These are phyloP conservation scores for Cytospora schulzeri DNA, from an alignment of 2,329 filamentous ascomycete genomes.

Conservation along the genomic window DNA sequence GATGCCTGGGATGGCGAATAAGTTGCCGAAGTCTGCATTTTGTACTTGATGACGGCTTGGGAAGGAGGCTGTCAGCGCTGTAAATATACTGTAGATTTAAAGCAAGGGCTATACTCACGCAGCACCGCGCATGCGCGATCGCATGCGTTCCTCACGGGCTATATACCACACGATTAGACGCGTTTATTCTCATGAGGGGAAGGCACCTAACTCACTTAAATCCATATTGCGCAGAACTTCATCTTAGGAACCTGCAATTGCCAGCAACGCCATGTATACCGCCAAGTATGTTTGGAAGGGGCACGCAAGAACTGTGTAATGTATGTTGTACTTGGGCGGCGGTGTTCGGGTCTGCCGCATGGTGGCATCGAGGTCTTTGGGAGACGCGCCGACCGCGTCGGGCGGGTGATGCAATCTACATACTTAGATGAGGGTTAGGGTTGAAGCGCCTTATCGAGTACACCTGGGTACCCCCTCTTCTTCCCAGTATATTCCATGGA, in stretches of 20 bases:
- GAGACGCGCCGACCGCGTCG: conserved; percentile 20
- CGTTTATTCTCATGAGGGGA: conserved; percentile 1
- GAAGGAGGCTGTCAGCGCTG: conserved; percentile 9
- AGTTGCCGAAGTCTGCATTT: conserved; percentile 62
- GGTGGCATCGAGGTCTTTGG: not conserved
- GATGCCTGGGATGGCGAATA: conserved; percentile 39
- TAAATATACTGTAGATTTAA: not conserved
- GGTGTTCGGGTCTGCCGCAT: not conserved
- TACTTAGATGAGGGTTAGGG: not conserved
- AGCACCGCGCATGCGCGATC: conserved; percentile 66
- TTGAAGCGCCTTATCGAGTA: not conserved
- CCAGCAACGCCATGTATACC: not conserved
- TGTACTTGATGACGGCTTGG: conserved; percentile 57
- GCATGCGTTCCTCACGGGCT: conserved; percentile 64
- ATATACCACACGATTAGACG: conserved; percentile 18
- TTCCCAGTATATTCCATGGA: too few species aligned
- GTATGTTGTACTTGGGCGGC: not conserved
- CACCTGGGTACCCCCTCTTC: too few species aligned
- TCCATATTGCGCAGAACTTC: conserved; percentile 36
- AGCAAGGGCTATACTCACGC: conserved; percentile 48
- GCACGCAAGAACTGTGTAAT: not conserved
- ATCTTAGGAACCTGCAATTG: not conserved
- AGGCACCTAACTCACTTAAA: conserved; percentile 32
- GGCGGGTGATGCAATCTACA: not conserved
- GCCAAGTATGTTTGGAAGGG: too few species aligned